Percentiles rank a stretch among this genome's conserved stretches.
Evolutionary conservation across 495 filamentous ascomycete genomes (phyloP).

Genomic region (Neurospora sp.): DNA sequence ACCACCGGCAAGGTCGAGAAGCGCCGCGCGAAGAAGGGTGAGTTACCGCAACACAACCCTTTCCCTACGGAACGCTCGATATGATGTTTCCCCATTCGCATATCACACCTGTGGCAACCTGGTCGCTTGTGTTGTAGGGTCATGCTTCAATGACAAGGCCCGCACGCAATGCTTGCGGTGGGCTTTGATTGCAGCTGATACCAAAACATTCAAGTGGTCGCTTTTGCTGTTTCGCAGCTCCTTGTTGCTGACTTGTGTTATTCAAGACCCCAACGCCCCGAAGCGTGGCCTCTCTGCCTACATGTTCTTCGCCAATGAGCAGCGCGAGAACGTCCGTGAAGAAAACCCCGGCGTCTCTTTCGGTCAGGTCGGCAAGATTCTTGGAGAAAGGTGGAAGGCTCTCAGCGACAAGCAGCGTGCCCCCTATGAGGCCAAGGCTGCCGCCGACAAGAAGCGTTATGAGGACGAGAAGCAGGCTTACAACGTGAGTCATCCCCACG

Average conservation of each 20-base stretch:
- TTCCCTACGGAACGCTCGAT: constrained; percentile 2
- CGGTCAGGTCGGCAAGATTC: constrained; percentile 93
- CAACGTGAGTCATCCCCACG: constrained; percentile 48
- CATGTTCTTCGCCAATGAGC: constrained; percentile 99
- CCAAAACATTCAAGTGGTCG: background rate
- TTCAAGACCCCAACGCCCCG: constrained; percentile 87
- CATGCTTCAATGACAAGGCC: constrained; percentile 44
- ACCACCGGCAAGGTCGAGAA: constrained; percentile 33
- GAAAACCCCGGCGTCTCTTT: constrained; percentile 98
- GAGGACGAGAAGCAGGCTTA: constrained; percentile 94
- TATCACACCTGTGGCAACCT: constrained; percentile 2
- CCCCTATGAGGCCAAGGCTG: constrained; percentile 94
- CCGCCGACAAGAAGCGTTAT: constrained; percentile 94
- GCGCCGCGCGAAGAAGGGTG: constrained; percentile 41
- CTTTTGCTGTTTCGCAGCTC: background rate
- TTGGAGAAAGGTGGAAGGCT: constrained; percentile 97
- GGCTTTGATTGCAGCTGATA: background rate
- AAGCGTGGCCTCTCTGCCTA: constrained; percentile 99
- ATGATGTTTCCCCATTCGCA: background rate
- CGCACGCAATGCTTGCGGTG: constrained; percentile 48
- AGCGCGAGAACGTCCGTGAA: constrained; percentile 93
- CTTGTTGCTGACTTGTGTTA: background rate
- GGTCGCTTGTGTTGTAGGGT: constrained; percentile 70
- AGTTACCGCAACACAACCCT: constrained; percentile 7
- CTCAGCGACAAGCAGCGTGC: constrained; percentile 77